A percentile compares a stretch with the other conserved stretches of the same genome.
Conservation (phyloP, 2,329 filamentous ascomycete species). For the Magnaporthiopsis poae region DNA sequence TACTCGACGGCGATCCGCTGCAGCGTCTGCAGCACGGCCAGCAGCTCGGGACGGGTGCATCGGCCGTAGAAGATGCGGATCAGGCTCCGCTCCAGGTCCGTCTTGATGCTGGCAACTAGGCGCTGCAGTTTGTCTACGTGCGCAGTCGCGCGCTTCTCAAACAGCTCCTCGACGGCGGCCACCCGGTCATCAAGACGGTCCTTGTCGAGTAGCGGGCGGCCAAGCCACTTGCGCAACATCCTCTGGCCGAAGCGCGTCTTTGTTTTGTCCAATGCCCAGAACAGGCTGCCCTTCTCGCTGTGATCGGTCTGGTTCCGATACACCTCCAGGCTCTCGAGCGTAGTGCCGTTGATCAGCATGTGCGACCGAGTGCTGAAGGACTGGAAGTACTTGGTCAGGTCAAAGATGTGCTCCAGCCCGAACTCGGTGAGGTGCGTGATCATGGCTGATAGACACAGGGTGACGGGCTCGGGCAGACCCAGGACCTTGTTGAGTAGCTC, state of each 20-base stretch:
- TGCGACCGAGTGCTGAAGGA: constrained; percentile 88
- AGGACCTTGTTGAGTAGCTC: constrained; percentile 77
- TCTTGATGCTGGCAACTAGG: constrained; percentile 61
- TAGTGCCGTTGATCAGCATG: constrained; percentile 94
- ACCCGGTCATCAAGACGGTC: constrained; percentile 66
- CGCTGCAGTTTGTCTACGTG: constrained; percentile 64
- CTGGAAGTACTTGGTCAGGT: constrained; percentile 92
- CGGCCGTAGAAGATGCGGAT: constrained; percentile 97
- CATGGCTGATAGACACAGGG: constrained; percentile 89
- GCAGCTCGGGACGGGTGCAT: constrained; percentile 78
- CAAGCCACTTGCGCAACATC: constrained; percentile 87
- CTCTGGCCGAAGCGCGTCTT: constrained; percentile 81
- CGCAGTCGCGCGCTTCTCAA: constrained; percentile 54
- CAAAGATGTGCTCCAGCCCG: constrained; percentile 87
- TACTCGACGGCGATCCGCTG: constrained; percentile 75
- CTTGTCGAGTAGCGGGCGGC: constrained; percentile 74
- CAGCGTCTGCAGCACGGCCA: constrained; percentile 74
- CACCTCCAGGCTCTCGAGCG: constrained; percentile 83
- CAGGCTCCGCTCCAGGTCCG: constrained; percentile 82
- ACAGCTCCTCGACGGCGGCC: constrained; percentile 76
- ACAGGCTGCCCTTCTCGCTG: constrained; percentile 73
- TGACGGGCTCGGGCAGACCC: constrained; percentile 73
- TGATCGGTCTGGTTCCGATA: constrained; percentile 92
- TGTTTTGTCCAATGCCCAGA: constrained; percentile 92
- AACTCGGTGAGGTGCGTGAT: constrained; percentile 88